These are phyloP conservation scores for Scleromitrula shiraiana DNA, from an alignment of 2,329 filamentous ascomycete genomes.

Conservation along the genomic window DNA sequence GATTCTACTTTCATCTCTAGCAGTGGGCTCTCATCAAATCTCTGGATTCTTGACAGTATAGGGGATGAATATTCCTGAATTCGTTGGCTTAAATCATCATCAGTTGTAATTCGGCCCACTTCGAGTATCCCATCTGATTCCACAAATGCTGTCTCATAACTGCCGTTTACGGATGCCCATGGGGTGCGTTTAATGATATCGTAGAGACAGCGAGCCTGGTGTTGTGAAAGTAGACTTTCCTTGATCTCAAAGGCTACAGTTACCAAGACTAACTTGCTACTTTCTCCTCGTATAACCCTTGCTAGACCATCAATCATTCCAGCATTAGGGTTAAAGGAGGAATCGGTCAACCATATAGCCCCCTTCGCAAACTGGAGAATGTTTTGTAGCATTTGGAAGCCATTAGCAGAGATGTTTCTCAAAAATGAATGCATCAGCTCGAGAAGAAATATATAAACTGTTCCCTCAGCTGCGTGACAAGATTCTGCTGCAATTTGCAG, in stretches of 20 bases:
- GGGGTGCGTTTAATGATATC: neutral
- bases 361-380: neutral
- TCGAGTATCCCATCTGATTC: neutral
- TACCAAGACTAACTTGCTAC: neutral
- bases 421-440: neutral
- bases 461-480: neutral
- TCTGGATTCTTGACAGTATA: neutral
- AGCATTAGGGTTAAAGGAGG: neutral
- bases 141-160: neutral
- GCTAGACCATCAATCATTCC: neutral
- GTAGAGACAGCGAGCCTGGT: neutral
- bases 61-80: neutral
- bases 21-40: slow-evolving; percentile 4
- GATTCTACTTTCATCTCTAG: slow-evolving; percentile 19
- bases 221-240: neutral
- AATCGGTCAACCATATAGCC: neutral
- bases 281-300: neutral
- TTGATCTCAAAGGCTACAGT: neutral
- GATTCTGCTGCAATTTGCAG: neutral
- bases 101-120: neutral
- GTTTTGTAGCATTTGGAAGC: neutral
- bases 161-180: neutral
- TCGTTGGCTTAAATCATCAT: neutral
- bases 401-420: neutral
- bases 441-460: neutral